Evolutionary conservation across 2,329 filamentous ascomycete species (phyloP).

Genomic region (Didymella pinodella): DNA sequence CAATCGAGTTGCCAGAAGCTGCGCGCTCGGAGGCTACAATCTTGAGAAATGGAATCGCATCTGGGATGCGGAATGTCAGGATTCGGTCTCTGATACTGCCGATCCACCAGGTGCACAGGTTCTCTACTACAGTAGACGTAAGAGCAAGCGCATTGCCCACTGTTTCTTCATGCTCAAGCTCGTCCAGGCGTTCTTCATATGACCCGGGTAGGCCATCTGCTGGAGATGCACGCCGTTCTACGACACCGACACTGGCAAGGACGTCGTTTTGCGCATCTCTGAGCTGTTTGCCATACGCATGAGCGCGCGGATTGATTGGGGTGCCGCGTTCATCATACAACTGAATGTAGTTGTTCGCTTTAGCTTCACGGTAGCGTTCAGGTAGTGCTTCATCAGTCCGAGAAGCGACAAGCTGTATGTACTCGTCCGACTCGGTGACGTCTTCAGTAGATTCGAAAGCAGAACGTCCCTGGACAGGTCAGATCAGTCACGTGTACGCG

Average conservation of each 20-base stretch:
- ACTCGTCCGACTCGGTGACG: constrained; percentile 34
- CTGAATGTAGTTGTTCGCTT: constrained; percentile 45
- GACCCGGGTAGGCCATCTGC: constrained; percentile 38
- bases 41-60: constrained; percentile 34
- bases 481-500: constrained; percentile 26
- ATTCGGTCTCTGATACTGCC: constrained; percentile 42
- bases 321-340: constrained; percentile 56
- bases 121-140: constrained; percentile 35
- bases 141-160: constrained; percentile 39
- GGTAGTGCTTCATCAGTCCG: constrained; percentile 35
- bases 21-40: constrained; percentile 37
- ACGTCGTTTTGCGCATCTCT: constrained; percentile 59
- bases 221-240: constrained; percentile 50
- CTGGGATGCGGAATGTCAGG: constrained; percentile 40
- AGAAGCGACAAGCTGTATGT: constrained; percentile 38
- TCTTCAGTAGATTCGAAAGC: constrained; percentile 49
- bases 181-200: constrained; percentile 38
- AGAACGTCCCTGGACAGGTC: constrained; percentile 50
- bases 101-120: constrained; percentile 49
- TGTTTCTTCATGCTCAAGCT: constrained; percentile 43
- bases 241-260: constrained; percentile 57
- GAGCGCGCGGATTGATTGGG: constrained; percentile 53
- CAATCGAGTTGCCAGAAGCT: constrained; percentile 31
- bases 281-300: constrained; percentile 50
- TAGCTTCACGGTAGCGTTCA: constrained; percentile 31